Conservation (phyloP, 768 basidiomycete genomes). For the Leccinum pellstonianum region DNA sequence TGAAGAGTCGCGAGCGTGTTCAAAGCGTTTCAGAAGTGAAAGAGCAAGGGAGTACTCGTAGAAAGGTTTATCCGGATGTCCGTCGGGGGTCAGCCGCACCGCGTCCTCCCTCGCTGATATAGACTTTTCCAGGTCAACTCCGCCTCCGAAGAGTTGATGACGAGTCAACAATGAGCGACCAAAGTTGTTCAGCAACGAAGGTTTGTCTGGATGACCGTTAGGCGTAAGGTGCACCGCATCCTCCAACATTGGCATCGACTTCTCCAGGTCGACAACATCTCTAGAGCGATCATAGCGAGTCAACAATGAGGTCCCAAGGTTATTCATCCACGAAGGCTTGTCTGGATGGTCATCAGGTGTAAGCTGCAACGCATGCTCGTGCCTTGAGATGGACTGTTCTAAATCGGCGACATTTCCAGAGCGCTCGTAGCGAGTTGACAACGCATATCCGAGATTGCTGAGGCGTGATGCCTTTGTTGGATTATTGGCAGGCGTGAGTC, state of each 20-base stretch:
- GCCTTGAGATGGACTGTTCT: neutral
- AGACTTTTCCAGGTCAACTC: neutral
- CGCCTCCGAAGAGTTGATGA: neutral
- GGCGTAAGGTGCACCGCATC: neutral
- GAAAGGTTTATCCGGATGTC: neutral
- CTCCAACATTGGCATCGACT: neutral
- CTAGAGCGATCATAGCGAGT: neutral
- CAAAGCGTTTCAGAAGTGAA: neutral
- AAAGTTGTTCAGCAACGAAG: neutral
- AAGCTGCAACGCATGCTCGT: neutral
- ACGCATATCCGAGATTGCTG: neutral
- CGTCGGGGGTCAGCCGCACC: neutral
- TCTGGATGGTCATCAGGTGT: neutral
- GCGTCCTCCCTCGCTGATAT: neutral
- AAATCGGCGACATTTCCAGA: neutral
- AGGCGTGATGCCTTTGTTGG: neutral
- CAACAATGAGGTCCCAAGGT: neutral
- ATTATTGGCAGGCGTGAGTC: neutral
- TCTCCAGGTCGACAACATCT: neutral
- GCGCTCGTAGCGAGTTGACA: neutral
- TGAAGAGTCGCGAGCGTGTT: neutral
- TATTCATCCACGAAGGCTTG: neutral
- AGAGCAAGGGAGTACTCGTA: neutral
- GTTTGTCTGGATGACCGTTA: neutral
- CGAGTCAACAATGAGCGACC: neutral